Base-by-base conservation (phyloP, 75 land plant genomes). In the Sequoiadendron giganteum region DNA sequence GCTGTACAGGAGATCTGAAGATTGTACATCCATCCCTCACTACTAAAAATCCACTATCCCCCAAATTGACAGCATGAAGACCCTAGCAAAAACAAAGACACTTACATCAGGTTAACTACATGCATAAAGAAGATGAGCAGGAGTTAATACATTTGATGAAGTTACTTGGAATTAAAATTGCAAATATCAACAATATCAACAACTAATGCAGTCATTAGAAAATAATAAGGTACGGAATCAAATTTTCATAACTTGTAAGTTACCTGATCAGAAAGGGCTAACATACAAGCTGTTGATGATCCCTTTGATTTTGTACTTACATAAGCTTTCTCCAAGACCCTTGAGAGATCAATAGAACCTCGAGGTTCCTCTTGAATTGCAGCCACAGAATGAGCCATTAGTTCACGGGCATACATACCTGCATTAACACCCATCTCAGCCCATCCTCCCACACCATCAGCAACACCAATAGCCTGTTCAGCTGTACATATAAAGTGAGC, bases 371-470 rank as follows among this genome's bases (percentile, higher is more conserved):
- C 93, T 68, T 87, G 90, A 78, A 95, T 91, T 34, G 99, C 99
- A 77, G 79, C 75, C 14, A 92, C 94, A 21, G 99, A 92, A 84
- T 98, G 90, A 68, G 91, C 90, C 99, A 98, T 98, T 7, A 98
- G 95, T 90, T 98, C 97, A 54, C 95, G 90, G 11, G 99, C 96
- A 94, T 97, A 98, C 55, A 86, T 85, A 5, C 99, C 99, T 48
- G 99, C 92, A 93, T 98, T 88, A 86, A 98, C 91, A 85, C 99
- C 99, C 87, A 92, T 88, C 68, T 95, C 95, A 36, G 99, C 99
- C 99, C 99, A 97, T 14, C 99, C 99, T 72, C 99, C 99, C 86
- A 98, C 99, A 85, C 99, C 99, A 94, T 98, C 99, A 30, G 99
- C 99, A 42, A 98, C 97, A 61, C 99, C 99, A 54, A 98, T 90